Conservation (phyloP, 352 stramenopile genomes). For the Phytophthora rubi region DNA sequence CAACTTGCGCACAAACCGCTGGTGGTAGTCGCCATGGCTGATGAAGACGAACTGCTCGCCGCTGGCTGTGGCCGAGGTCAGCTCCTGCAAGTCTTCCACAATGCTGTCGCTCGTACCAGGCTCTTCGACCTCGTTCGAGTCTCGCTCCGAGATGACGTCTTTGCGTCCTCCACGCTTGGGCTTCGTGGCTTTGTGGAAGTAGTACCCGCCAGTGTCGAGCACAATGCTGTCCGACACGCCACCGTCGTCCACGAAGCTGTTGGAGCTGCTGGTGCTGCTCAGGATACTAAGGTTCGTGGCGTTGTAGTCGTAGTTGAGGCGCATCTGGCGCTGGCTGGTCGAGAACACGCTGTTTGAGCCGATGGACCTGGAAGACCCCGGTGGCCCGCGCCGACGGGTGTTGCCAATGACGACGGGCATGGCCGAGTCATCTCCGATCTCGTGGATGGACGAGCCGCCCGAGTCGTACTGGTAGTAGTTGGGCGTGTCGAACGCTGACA, state of each 20-base stretch:
- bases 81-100: slow-evolving; percentile 62
- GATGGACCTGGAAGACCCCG: slow-evolving; percentile 38
- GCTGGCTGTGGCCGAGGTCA: slow-evolving; percentile 55
- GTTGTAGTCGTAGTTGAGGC: slow-evolving; percentile 45
- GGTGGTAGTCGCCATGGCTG: slow-evolving; percentile 78
- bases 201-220: slow-evolving; percentile 72
- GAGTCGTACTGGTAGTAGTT: slow-evolving; percentile 45
- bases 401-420: slow-evolving; percentile 38
- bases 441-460: slow-evolving; percentile 34
- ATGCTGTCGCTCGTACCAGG: slow-evolving; percentile 54
- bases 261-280: slow-evolving; percentile 54
- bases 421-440: slow-evolving; percentile 25
- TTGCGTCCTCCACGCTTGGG: slow-evolving; percentile 23
- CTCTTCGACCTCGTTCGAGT: slow-evolving; percentile 24
- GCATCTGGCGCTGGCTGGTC: slow-evolving; percentile 34
- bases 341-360: slow-evolving; percentile 34
- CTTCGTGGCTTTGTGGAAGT: slow-evolving; percentile 58
- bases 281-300: slow-evolving; percentile 43
- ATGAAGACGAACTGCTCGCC: slow-evolving; percentile 88
- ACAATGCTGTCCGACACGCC: slow-evolving; percentile 70
- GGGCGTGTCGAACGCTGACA: slow-evolving; percentile 40
- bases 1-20: slow-evolving; percentile 73
- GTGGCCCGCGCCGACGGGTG: slow-evolving; percentile 26
- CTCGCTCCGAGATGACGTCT: slow-evolving; percentile 19
- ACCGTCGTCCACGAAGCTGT: slow-evolving; percentile 56